Evolutionary conservation across 805 yeast genomes (phyloP).

Genomic region (Ogataea minuta): DNA sequence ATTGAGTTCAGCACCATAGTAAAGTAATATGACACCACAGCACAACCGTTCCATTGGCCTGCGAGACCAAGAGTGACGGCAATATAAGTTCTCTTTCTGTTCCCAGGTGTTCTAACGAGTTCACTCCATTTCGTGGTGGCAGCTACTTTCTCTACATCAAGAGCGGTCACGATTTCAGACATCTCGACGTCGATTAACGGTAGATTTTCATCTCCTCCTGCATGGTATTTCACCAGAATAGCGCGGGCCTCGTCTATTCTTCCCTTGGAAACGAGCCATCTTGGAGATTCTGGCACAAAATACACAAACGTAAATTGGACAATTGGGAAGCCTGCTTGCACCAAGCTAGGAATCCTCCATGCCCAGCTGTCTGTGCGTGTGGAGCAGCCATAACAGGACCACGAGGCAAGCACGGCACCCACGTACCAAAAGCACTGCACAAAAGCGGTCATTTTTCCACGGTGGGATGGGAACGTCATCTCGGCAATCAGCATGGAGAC

Average conservation of each 20-base stretch:
- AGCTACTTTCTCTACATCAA: conserved; percentile 37
- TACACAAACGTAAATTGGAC: conserved; percentile 37
- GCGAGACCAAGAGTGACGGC: conserved; percentile 31
- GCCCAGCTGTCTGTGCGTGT: conserved; percentile 35
- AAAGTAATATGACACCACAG: conserved; percentile 47
- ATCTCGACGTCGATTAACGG: conserved; percentile 37
- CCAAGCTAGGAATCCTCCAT: conserved; percentile 55
- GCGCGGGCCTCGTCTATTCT: conserved; percentile 36
- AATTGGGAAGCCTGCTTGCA: conserved; percentile 49
- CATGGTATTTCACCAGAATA: conserved; percentile 37
- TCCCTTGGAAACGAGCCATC: conserved; percentile 39
- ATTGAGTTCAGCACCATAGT: conserved; percentile 47
- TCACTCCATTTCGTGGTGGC: conserved; percentile 35
- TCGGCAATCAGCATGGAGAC: conserved; percentile 51
- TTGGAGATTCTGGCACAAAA: conserved; percentile 44
- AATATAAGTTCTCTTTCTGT: conserved; percentile 39
- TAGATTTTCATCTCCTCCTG: conserved; percentile 33
- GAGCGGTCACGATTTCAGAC: conserved; percentile 36
- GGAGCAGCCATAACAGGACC: conserved; percentile 45
- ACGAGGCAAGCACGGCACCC: conserved; percentile 47
- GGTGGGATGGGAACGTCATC: conserved; percentile 45
- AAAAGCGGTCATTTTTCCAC: conserved; percentile 42
- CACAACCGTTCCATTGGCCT: conserved; percentile 46
- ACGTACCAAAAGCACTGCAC: conserved; percentile 48
- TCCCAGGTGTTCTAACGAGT: conserved; percentile 36